phyloP scores from a whole-genome alignment of 768 basidiomycete genomes.

The Boletus sensibilis region DNA sequence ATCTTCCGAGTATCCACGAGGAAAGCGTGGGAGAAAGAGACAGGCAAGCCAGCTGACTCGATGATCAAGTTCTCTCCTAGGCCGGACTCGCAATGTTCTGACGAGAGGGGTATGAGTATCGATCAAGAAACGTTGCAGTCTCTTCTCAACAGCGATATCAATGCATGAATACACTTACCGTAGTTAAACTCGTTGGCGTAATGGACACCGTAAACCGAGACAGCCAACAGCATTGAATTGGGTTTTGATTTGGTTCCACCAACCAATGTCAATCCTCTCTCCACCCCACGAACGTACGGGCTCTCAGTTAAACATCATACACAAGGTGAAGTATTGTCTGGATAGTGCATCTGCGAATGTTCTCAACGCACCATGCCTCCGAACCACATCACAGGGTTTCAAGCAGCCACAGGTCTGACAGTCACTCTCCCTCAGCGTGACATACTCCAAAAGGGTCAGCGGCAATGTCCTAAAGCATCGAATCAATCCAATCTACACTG shows the following conservation, averaged over 20 bases:
- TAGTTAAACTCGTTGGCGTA: not conserved
- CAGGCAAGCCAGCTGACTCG: not conserved
- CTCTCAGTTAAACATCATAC: not conserved
- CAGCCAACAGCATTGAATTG: not conserved
- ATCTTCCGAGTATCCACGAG: constrained; percentile 12
- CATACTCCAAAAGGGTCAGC: not conserved
- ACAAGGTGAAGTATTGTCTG: not conserved
- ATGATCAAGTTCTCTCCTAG: constrained; percentile 5
- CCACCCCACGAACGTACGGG: not conserved
- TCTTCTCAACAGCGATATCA: not conserved
- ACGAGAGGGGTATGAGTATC: not conserved
- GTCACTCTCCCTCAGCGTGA: not conserved
- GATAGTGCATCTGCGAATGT: not conserved
- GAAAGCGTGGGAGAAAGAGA: not conserved
- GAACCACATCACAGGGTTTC: not conserved
- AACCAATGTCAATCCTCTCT: not conserved
- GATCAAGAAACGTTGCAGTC: not conserved
- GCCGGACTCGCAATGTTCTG: not conserved
- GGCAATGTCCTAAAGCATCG: not conserved
- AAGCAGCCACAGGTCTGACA: not conserved
- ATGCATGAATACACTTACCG: no score
- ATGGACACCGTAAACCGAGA: no score
- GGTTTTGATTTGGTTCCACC: not conserved
- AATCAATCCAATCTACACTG: not conserved
- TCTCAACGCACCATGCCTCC: not conserved